Conservation (phyloP, 1,284 basidiomycete genomes). For the Takashimella koratensis region DNA sequence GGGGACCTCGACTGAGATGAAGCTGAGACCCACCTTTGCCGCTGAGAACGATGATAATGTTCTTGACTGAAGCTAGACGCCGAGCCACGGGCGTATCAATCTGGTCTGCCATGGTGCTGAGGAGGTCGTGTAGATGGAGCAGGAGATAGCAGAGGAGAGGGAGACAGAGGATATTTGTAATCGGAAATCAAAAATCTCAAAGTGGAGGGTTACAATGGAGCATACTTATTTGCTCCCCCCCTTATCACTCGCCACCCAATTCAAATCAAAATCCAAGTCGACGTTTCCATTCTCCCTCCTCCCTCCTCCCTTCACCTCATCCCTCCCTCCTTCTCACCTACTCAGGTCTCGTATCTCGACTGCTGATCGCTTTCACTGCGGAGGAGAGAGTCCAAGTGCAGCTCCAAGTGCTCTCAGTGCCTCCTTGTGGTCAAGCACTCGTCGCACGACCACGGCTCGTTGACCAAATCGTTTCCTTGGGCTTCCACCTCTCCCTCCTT, state of each 20-base stretch:
- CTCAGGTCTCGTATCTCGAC: too few relatives aligned
- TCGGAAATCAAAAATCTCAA: neutral
- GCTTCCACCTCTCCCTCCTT: neutral
- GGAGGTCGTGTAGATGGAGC: neutral
- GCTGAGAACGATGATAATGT: constrained; percentile 88
- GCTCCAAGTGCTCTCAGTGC: too few relatives aligned
- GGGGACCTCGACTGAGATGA: too few relatives aligned
- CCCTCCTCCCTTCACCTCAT: neutral
- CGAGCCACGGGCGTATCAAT: constrained; percentile 57
- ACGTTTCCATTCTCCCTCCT: neutral
- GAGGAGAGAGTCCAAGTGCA: too few relatives aligned
- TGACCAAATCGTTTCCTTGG: too few relatives aligned
- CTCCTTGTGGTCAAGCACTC: too few relatives aligned
- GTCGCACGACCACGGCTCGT: too few relatives aligned
- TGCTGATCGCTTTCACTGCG: too few relatives aligned
- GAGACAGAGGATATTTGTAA: too few relatives aligned
- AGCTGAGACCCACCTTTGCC: constrained; percentile 60
- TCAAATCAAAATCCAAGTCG: constrained; percentile 3
- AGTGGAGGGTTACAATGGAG: constrained; percentile 15
- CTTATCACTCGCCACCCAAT: constrained; percentile 4
- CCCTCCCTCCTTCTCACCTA: too few relatives aligned
- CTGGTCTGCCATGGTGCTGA: constrained; percentile 27
- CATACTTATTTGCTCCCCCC: constrained; percentile 8
- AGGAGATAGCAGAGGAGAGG: neutral
- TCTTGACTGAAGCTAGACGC: constrained; percentile 68